phyloP scores from a whole-genome alignment of 306 rosid genomes.

The Quercus engelmannii region DNA sequence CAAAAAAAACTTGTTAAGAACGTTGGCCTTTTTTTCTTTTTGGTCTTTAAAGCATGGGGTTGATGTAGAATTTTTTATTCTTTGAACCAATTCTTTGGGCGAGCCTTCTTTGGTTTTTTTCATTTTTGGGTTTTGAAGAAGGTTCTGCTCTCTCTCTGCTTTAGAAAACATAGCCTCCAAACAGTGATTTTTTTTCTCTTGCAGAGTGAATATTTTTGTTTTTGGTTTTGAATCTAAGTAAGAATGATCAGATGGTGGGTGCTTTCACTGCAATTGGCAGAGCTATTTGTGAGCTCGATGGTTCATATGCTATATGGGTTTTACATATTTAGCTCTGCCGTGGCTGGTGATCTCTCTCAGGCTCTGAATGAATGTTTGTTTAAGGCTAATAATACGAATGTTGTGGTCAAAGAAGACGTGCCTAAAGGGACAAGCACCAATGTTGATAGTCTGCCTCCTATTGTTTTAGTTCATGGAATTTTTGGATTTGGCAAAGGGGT shows the following conservation, averaged over 20 bases:
- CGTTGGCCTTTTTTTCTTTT: neutral
- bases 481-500: conserved; percentile 99
- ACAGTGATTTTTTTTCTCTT: neutral
- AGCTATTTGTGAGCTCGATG: conserved; percentile 61
- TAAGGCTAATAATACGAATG: conserved; percentile 21
- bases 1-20: neutral
- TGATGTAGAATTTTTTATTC: neutral
- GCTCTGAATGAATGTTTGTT: conserved; percentile 40
- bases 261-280: conserved; percentile 46
- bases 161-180: neutral
- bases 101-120: neutral
- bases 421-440: neutral
- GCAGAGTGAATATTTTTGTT: no score
- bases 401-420: conserved; percentile 20
- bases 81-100: neutral
- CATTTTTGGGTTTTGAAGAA: no score
- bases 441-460: conserved; percentile 60
- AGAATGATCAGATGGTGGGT: conserved; percentile 70
- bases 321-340: conserved; percentile 84
- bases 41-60: neutral
- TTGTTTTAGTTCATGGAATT: conserved; percentile 91
- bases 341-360: conserved; percentile 80
- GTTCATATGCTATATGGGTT: conserved; percentile 83
- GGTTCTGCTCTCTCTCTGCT: neutral
- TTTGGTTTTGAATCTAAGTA: no score